Evolutionary conservation across 768 basidiomycete genomes (phyloP).

Genomic region (Hypsizygus marmoreus): DNA sequence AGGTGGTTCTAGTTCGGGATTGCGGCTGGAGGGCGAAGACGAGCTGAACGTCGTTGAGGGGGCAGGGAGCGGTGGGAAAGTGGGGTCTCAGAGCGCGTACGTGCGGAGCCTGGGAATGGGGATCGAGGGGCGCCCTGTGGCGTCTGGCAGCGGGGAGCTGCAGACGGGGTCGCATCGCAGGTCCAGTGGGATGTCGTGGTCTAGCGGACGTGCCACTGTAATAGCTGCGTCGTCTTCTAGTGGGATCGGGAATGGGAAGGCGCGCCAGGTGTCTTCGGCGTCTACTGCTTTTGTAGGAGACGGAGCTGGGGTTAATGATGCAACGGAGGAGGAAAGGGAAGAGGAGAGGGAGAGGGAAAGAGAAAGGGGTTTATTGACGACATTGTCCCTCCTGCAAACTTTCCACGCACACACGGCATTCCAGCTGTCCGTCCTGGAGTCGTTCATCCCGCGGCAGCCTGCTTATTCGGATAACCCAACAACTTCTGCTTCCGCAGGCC

Average conservation of each 20-base stretch:
- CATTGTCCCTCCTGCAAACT: constrained; percentile 63
- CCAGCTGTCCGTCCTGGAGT: constrained; percentile 51
- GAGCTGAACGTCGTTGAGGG: constrained; percentile 43
- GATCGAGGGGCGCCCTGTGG: constrained; percentile 60
- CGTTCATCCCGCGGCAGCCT: constrained; percentile 34
- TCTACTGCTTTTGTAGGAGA: constrained; percentile 14
- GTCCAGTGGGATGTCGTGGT: constrained; percentile 53
- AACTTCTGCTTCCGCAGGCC: background rate
- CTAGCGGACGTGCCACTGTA: constrained; percentile 40
- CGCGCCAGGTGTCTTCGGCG: constrained; percentile 36
- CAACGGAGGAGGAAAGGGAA: constrained; percentile 10
- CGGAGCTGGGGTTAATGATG: constrained; percentile 1
- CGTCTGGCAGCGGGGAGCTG: constrained; percentile 19
- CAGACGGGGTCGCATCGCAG: constrained; percentile 35
- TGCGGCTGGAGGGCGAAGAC: constrained; percentile 68
- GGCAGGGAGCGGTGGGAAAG: constrained; percentile 18
- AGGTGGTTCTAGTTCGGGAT: constrained; percentile 42
- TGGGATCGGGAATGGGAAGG: constrained; percentile 24
- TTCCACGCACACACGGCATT: constrained; percentile 68
- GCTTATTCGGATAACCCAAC: too few relatives aligned
- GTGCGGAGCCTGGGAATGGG: constrained; percentile 68
- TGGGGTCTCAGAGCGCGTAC: too few relatives aligned
- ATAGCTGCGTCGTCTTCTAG: constrained; percentile 14
- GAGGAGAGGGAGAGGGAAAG: constrained; percentile 29
- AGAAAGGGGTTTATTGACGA: constrained; percentile 45